Conservation (phyloP, 1,284 basidiomycete genomes). For the Uromyces viciae-fabae region DNA sequence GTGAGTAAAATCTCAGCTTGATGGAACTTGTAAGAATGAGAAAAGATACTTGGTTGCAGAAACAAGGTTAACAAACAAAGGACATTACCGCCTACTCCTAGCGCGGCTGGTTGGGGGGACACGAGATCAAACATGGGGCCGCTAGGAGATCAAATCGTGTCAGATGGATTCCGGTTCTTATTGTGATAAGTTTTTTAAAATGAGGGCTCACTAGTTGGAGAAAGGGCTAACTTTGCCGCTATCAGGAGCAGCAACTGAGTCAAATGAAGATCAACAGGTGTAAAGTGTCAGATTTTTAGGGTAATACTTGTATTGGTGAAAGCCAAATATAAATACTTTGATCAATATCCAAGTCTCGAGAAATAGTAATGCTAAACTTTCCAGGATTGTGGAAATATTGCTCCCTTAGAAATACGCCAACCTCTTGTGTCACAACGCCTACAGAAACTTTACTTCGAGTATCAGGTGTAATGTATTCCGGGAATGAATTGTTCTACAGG, state of each 20-base stretch:
- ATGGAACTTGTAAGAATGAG: not conserved
- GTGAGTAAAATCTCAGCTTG: not conserved
- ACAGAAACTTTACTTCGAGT: slow-evolving; percentile 25
- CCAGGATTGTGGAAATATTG: slow-evolving; percentile 10
- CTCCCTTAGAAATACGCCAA: slow-evolving; percentile 18
- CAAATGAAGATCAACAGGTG: too few relatives aligned
- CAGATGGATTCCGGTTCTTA: too few relatives aligned
- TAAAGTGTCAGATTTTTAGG: too few relatives aligned
- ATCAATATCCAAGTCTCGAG: slow-evolving; percentile 11
- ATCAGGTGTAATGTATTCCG: slow-evolving; percentile 40
- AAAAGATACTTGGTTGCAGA: not conserved
- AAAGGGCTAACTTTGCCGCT: slow-evolving; percentile 41
- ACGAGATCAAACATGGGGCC: slow-evolving; percentile 41
- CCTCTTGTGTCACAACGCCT: slow-evolving; percentile 30
- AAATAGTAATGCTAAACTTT: slow-evolving; percentile 25
- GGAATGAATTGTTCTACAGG: slow-evolving; percentile 37
- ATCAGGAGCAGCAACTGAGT: slow-evolving; percentile 32
- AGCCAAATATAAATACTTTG: slow-evolving; percentile 4
- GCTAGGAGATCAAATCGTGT: slow-evolving; percentile 10
- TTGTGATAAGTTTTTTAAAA: not conserved
- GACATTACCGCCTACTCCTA: slow-evolving; percentile 43
- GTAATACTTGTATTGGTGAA: too few relatives aligned
- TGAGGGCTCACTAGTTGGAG: slow-evolving; percentile 37
- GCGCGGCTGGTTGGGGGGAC: slow-evolving; percentile 33
- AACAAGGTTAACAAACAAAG: slow-evolving; percentile 17